Evolutionary conservation across 2,329 filamentous ascomycete species (phyloP).

Genomic region (Fusarium sp.): DNA sequence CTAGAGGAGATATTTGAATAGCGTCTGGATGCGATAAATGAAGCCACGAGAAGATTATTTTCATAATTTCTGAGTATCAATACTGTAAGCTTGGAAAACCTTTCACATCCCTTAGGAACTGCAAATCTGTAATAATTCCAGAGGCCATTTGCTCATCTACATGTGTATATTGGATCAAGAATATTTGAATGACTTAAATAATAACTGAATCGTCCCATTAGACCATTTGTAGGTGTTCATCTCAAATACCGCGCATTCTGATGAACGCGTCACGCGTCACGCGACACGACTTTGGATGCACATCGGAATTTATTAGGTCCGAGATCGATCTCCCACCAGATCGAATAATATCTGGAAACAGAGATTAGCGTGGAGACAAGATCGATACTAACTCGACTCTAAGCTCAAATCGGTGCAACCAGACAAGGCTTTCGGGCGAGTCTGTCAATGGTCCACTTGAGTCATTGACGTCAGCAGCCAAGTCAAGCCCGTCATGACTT

Average conservation of each 20-base stretch:
- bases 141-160: too few species aligned
- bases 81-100: too few species aligned
- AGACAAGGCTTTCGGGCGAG: not conserved
- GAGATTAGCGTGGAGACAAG: slow-evolving; percentile 7
- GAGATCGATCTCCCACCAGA: slow-evolving; percentile 10
- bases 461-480: slow-evolving; percentile 38
- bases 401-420: slow-evolving; percentile 12
- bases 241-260: not conserved
- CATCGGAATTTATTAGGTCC: not conserved
- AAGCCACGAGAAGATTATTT: too few species aligned
- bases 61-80: too few species aligned
- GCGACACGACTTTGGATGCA: not conserved
- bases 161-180: too few species aligned
- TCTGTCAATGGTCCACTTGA: slow-evolving; percentile 10
- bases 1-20: too few species aligned
- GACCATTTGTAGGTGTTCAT: too few species aligned
- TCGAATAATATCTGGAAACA: not conserved
- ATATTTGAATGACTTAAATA: too few species aligned
- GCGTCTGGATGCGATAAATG: too few species aligned
- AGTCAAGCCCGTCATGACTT: slow-evolving; percentile 41
- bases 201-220: too few species aligned
- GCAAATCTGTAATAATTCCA: too few species aligned
- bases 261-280: not conserved
- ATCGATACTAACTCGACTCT: slow-evolving; percentile 12
- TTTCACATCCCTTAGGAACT: too few species aligned